Conservation (phyloP, 352 stramenopile genomes). For the Pythium phragmitis region DNA sequence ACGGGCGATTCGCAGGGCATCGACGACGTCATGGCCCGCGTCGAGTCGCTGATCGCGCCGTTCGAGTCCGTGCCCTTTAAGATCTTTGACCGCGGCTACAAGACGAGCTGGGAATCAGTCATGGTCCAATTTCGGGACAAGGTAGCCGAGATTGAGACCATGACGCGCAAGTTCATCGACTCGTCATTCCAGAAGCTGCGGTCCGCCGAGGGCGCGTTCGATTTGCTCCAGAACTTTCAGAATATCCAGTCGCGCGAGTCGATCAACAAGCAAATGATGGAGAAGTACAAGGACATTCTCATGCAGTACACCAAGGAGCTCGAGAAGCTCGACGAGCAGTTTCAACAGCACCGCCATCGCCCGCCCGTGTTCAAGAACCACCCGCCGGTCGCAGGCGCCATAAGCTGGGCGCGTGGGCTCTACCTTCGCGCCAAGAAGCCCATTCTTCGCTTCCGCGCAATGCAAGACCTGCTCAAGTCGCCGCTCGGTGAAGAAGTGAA, state of each 20-base stretch:
- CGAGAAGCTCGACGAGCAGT: conserved; percentile 89
- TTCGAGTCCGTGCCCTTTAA: conserved; percentile 91
- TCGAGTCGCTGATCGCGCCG: conserved; percentile 81
- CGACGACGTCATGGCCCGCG: conserved; percentile 91
- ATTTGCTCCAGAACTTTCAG: conserved; percentile 97
- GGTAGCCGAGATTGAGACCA: conserved; percentile 94
- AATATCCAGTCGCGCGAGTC: conserved; percentile 94
- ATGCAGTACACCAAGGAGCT: conserved; percentile 96
- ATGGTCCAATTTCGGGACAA: conserved; percentile 94
- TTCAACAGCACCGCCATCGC: conserved; percentile 75
- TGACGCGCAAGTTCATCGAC: conserved; percentile 95
- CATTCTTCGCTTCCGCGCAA: conserved; percentile 93
- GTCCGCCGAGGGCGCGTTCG: conserved; percentile 93
- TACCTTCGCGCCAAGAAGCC: conserved; percentile 94
- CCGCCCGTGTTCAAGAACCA: conserved; percentile 94
- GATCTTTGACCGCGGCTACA: conserved; percentile 94
- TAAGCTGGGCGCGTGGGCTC: conserved; percentile 78
- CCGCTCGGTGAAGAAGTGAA: conserved; percentile 92
- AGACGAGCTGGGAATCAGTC: conserved; percentile 93
- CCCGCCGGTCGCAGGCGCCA: conserved; percentile 85
- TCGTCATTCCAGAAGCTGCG: conserved; percentile 95
- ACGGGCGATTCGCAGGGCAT: conserved; percentile 94
- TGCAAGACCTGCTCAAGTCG: conserved; percentile 92
- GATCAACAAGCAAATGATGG: conserved; percentile 97
- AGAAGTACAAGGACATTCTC: conserved; percentile 96